Conservation (phyloP, 108 stramenopile genomes). For the Cyclotella distinguenda region DNA sequence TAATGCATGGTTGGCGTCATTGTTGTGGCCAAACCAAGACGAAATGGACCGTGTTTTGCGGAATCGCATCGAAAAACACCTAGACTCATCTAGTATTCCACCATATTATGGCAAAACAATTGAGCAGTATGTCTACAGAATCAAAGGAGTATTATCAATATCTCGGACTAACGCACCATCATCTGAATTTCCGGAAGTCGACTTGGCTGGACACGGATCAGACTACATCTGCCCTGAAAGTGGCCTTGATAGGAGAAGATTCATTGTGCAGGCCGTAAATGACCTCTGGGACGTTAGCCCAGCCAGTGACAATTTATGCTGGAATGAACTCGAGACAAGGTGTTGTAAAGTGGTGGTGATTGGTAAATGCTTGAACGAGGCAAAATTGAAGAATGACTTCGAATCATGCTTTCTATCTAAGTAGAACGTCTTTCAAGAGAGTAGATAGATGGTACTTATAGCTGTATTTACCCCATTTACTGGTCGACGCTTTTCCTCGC, state of each 20-base stretch:
- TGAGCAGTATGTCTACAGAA: conserved; percentile 61
- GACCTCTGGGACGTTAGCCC: conserved; percentile 86
- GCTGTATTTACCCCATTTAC: no score
- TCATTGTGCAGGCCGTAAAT: conserved; percentile 81
- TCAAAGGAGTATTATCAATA: conserved; percentile 78
- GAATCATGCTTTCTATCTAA: conserved; percentile 4
- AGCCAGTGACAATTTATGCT: conserved; percentile 50
- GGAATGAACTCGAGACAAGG: conserved; percentile 60
- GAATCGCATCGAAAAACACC: conserved; percentile 42
- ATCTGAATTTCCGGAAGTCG: conserved; percentile 21
- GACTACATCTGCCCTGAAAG: conserved; percentile 15
- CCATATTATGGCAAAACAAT: no score
- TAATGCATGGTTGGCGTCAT: conserved; percentile 78
- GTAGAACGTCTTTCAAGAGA: no score
- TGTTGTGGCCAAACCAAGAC: conserved; percentile 87
- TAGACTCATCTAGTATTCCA: no score
- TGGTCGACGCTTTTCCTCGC: no score
- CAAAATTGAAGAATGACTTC: background rate
- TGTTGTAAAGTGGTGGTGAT: conserved; percentile 84
- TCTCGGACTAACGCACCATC: conserved; percentile 25
- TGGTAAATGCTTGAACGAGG: conserved; percentile 68
- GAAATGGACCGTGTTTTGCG: conserved; percentile 62
- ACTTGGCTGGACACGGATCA: conserved; percentile 14
- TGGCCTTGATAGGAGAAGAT: conserved; percentile 56
- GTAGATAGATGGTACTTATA: no score